Conservation (phyloP, 164 flowering plant species). For the Tinospora cordifolia region DNA sequence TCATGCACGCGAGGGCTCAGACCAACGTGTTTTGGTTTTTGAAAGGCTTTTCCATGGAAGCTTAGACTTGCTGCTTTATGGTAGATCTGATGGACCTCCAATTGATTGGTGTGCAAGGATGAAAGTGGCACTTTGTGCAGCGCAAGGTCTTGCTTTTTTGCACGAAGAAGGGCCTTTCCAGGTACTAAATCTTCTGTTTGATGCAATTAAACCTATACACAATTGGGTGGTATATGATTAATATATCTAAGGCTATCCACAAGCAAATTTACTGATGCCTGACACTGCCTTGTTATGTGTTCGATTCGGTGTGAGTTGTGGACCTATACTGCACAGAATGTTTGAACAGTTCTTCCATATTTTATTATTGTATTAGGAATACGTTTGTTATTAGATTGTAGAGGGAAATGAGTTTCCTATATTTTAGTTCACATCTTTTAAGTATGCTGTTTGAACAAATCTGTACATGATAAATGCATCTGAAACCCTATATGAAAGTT, state of each 20-base stretch:
- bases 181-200: conserved; percentile 31
- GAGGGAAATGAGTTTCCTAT: too few relatives aligned
- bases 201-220: background rate
- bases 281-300: too few relatives aligned
- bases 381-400: too few relatives aligned
- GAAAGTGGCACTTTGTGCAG: conserved; percentile 90
- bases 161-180: conserved; percentile 99
- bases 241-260: background rate
- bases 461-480: too few relatives aligned
- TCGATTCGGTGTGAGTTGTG: too few relatives aligned
- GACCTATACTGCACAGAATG: too few relatives aligned
- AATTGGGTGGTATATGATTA: background rate
- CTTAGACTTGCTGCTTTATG: conserved; percentile 71
- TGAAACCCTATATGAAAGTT: too few relatives aligned
- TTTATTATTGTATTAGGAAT: too few relatives aligned
- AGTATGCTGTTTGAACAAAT: too few relatives aligned
- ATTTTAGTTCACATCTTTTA: too few relatives aligned
- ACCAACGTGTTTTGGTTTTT: conserved; percentile 68
- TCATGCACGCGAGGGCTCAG: conserved; percentile 91
- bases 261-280: too few relatives aligned
- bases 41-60: conserved; percentile 95
- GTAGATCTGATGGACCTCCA: conserved; percentile 79
- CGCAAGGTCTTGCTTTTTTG: conserved; percentile 90
- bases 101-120: conserved; percentile 88
- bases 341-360: too few relatives aligned